A percentile compares a stretch with the other conserved stretches of the same genome.
phyloP scores from a whole-genome alignment of 2,329 filamentous ascomycete genomes.

The Diaporthe velutina region DNA sequence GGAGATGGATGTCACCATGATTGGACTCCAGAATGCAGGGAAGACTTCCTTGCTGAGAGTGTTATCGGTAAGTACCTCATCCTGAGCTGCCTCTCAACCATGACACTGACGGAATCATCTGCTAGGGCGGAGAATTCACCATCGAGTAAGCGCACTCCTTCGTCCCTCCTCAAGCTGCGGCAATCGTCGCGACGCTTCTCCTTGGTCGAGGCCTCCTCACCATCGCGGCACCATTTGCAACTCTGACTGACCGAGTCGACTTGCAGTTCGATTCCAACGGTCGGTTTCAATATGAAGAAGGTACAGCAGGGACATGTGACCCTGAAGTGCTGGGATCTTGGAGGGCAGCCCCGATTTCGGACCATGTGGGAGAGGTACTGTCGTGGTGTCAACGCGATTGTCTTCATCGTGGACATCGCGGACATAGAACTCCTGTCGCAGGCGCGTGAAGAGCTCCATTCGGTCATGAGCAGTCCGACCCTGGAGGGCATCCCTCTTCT shows the following conservation, averaged over 20 bases:
- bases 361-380: slow-evolving; percentile 99
- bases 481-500: slow-evolving; percentile 92
- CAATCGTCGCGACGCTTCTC: slow-evolving; percentile 40
- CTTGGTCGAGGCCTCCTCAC: slow-evolving; percentile 30
- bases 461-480: slow-evolving; percentile 85
- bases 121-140: slow-evolving; percentile 96
- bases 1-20: slow-evolving; percentile 99
- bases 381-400: slow-evolving; percentile 95
- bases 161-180: slow-evolving; percentile 18
- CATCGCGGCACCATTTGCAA: slow-evolving; percentile 52
- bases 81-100: not conserved
- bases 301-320: slow-evolving; percentile 98
- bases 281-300: slow-evolving; percentile 99
- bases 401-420: slow-evolving; percentile 98
- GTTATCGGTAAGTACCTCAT: slow-evolving; percentile 80
- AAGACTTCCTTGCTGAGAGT: slow-evolving; percentile 96
- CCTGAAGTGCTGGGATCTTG: slow-evolving; percentile 98
- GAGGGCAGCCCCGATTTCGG: slow-evolving; percentile 95
- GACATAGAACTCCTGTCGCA: slow-evolving; percentile 84
- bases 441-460: slow-evolving; percentile 92
- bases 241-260: slow-evolving; percentile 41
- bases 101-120: slow-evolving; percentile 41
- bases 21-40: slow-evolving; percentile 96
- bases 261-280: slow-evolving; percentile 93
- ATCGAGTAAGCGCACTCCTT: slow-evolving; percentile 82